Evolutionary conservation across 139 green algal species (phyloP), one percentile per base, ranked within the genome.

Genomic region (Nannochloris sp.): DNA sequence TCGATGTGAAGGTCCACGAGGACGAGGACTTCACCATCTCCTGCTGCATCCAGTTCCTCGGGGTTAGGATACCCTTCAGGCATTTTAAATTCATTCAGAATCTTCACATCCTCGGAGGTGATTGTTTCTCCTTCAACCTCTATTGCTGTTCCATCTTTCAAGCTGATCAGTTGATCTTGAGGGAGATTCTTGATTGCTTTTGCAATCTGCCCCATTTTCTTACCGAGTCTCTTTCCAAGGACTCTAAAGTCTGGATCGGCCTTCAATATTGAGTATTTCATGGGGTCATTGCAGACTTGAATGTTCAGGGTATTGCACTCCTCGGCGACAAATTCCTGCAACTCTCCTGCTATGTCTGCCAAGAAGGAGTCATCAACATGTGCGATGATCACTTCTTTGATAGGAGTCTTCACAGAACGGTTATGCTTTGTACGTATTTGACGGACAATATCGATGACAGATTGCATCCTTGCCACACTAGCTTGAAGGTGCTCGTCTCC

Each of bases 1-100:
- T 89, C 84, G 0, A 58, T 16, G 26, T 66, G 44, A 69, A 99
- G 68, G 72, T 98, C 91, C 63, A 97, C 68, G 62, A 97, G 85
- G 23, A 90, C 89, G 57, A 99, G 78, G 71, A 97, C 79, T 45
- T 95, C 89, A 17, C 85, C 89, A 64, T 97, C 91, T 13, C 69
- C 65, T 17, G 69, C 72, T 4, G 88, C 91, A 66, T 93, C 86
- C 26, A 95, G 57, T 23, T 92, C 74, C 1, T 78, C 82, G 13
- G 49, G 37, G 14, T 50, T 61, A 1, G 68, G 31, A 49, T 77
- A 80, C 29, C 78, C 78, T 56, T 75, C 70, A 3, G 86, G 87
- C 33, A 59, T 20, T 59, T 81, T 80, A 79, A 96, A 96, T 56
- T 93, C 84, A 4, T 82, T 76, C 23, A 88, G 46, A 17, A 92